phyloP scores from a whole-genome alignment of 352 stramenopile species.

The Phytophthora hybrid region DNA sequence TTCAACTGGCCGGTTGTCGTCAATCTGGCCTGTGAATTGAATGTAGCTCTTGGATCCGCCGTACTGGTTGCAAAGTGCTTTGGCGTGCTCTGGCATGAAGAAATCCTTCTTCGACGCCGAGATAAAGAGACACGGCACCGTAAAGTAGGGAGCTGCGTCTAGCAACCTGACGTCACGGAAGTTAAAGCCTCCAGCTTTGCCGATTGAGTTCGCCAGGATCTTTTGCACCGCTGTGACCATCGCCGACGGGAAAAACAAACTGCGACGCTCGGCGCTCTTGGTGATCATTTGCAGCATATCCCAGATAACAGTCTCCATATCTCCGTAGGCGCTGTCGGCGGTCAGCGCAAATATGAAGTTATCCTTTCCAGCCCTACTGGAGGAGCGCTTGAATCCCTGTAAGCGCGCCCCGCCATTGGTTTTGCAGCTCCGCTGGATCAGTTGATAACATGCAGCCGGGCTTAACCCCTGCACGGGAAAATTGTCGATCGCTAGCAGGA shows the following conservation, averaged over 20 bases:
- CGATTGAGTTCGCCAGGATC: slow-evolving; percentile 73
- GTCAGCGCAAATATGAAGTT: slow-evolving; percentile 72
- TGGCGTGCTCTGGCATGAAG: slow-evolving; percentile 67
- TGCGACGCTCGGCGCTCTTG: slow-evolving; percentile 74
- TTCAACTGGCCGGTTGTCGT: slow-evolving; percentile 64
- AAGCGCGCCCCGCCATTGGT: slow-evolving; percentile 31
- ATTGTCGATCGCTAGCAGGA: slow-evolving; percentile 67
- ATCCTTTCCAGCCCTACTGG: slow-evolving; percentile 28
- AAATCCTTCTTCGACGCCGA: slow-evolving; percentile 80
- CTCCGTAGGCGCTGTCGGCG: slow-evolving; percentile 72
- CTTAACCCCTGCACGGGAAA: slow-evolving; percentile 52
- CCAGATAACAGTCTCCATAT: slow-evolving; percentile 80
- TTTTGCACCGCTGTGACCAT: slow-evolving; percentile 78
- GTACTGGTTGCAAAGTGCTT: slow-evolving; percentile 61
- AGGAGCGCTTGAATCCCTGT: slow-evolving; percentile 39
- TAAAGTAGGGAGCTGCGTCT: slow-evolving; percentile 49
- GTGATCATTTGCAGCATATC: slow-evolving; percentile 80
- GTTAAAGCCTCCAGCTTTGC: slow-evolving; percentile 65
- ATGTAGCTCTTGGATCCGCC: slow-evolving; percentile 68
- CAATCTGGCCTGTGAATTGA: slow-evolving; percentile 63
- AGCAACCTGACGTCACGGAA: slow-evolving; percentile 65
- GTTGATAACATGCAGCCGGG: slow-evolving; percentile 40
- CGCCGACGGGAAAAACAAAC: slow-evolving; percentile 63
- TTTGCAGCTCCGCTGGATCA: slow-evolving; percentile 44
- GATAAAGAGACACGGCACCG: slow-evolving; percentile 70